Evolutionary conservation across 2,329 filamentous ascomycete species (phyloP).

Genomic region (Epichloe scottii): DNA sequence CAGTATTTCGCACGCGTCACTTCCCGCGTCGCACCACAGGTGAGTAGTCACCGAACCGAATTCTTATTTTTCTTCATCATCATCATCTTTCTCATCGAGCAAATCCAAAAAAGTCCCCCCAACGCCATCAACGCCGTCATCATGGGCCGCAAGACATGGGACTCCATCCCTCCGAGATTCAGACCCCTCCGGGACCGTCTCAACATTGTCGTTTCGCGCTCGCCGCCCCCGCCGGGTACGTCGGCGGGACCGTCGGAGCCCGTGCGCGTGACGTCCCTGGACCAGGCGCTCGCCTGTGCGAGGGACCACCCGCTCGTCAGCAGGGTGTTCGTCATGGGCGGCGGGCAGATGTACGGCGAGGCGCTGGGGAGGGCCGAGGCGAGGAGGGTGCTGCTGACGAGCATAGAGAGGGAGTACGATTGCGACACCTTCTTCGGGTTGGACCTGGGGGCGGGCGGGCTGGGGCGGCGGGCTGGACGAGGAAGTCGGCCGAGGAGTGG

Average conservation of each 20-base stretch:
- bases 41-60: conserved; percentile 11
- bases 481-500: conserved; percentile 32
- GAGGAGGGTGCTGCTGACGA: conserved; percentile 55
- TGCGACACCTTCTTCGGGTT: conserved; percentile 66
- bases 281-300: conserved; percentile 41
- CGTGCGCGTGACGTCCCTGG: conserved; percentile 46
- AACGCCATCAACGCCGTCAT: conserved; percentile 60
- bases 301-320: conserved; percentile 28
- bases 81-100: neutral
- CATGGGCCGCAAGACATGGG: conserved; percentile 97
- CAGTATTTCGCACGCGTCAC: conserved; percentile 88
- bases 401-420: conserved; percentile 55
- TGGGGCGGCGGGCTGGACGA: conserved; percentile 50
- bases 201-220: conserved; percentile 69
- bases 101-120: conserved; percentile 16
- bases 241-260: conserved; percentile 24
- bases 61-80: neutral
- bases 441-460: conserved; percentile 33
- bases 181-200: conserved; percentile 67
- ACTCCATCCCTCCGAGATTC: conserved; percentile 68
- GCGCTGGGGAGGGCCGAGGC: conserved; percentile 49
- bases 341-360: conserved; percentile 69
- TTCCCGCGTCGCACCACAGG: conserved; percentile 43
- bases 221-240: conserved; percentile 11
- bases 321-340: conserved; percentile 77